These are phyloP conservation scores for Tagetes patula DNA, from an alignment of 129 eudicot species.

Conservation along the genomic window DNA sequence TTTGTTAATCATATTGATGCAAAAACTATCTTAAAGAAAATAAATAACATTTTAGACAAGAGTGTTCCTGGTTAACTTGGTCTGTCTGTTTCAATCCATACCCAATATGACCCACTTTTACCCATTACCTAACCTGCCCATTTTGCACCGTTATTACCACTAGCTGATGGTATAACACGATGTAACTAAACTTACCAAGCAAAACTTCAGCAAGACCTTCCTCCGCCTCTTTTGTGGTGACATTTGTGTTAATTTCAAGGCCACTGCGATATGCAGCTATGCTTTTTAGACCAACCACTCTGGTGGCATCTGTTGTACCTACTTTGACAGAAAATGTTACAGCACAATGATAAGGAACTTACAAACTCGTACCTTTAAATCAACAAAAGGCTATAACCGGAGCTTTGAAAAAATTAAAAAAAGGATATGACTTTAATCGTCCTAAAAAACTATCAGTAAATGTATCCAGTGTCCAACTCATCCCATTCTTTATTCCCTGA, in stretches of 20 bases:
- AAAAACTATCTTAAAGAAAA: no score
- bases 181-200: slow-evolving; percentile 48
- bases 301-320: slow-evolving; percentile 45
- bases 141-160: background rate
- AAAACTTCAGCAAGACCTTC: slow-evolving; percentile 74
- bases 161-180: slow-evolving; percentile 10
- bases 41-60: no score
- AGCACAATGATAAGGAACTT: slow-evolving; percentile 53
- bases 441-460: slow-evolving; percentile 55
- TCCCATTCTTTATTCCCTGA: slow-evolving; percentile 59
- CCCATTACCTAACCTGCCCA: slow-evolving; percentile 11
- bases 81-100: no score
- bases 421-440: slow-evolving; percentile 88
- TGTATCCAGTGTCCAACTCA: slow-evolving; percentile 66
- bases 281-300: slow-evolving; percentile 79
- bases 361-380: slow-evolving; percentile 7
- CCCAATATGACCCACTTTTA: no score
- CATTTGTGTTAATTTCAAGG: slow-evolving; percentile 78
- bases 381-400: slow-evolving; percentile 6
- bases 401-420: slow-evolving; percentile 6
- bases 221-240: slow-evolving; percentile 60
- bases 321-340: slow-evolving; percentile 54
- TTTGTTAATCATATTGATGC: no score
- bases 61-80: no score
- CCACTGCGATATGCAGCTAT: slow-evolving; percentile 98